Evolutionary conservation across 768 basidiomycete species (phyloP).

Genomic region (Piloderma croceum): DNA sequence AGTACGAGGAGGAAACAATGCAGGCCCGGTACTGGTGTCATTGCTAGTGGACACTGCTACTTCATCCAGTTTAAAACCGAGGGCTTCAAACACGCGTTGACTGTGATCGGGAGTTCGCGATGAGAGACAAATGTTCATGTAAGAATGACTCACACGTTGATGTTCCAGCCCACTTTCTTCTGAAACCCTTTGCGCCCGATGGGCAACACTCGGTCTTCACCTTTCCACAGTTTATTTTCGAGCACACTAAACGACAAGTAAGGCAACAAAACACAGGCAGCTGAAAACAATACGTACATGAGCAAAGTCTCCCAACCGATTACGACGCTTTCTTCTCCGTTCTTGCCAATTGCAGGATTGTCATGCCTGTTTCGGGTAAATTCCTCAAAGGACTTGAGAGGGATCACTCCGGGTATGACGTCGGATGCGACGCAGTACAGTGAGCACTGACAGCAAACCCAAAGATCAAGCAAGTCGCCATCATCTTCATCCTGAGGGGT

Average conservation of each 20-base stretch:
- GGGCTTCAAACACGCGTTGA: constrained; percentile 33
- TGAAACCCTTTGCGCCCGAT: constrained; percentile 51
- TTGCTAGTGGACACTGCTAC: constrained; percentile 39
- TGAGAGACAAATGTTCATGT: constrained; percentile 3
- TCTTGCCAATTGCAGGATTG: constrained; percentile 53
- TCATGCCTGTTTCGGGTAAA: constrained; percentile 55
- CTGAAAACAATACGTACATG: constrained; percentile 40
- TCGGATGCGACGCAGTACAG: constrained; percentile 66
- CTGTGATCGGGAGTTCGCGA: constrained; percentile 22
- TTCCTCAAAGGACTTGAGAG: constrained; percentile 54
- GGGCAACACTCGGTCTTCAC: constrained; percentile 54
- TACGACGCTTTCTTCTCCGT: constrained; percentile 48
- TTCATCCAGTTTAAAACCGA: constrained; percentile 35
- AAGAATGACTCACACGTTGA: constrained; percentile 44
- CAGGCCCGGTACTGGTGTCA: constrained; percentile 33
- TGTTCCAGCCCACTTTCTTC: constrained; percentile 61
- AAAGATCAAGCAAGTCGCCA: constrained; percentile 59
- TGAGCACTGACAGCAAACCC: constrained; percentile 81
- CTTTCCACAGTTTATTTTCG: constrained; percentile 72
- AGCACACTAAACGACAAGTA: constrained; percentile 45
- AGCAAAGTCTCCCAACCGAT: constrained; percentile 62
- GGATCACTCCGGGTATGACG: constrained; percentile 69
- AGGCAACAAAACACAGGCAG: constrained; percentile 1
- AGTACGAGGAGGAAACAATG: constrained; percentile 51
- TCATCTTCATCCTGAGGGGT: constrained; percentile 27